phyloP scores from a whole-genome alignment of 139 green algal species.

The Spirogloea muscicola region DNA sequence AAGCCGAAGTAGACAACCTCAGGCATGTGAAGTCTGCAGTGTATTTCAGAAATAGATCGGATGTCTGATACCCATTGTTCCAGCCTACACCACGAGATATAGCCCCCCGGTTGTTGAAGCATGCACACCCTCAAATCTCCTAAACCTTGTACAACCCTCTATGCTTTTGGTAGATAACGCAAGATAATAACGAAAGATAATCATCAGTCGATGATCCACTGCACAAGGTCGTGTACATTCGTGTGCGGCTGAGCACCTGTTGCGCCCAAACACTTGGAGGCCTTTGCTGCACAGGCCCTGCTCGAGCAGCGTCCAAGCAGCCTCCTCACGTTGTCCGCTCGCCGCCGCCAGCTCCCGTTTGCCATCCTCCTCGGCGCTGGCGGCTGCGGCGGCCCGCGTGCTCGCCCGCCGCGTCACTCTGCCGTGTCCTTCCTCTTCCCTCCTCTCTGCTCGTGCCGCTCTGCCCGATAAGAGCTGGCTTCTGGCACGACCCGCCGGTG shows the following conservation, averaged over 20 bases:
- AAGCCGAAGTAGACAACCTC: no score
- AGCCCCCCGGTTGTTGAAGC: no score
- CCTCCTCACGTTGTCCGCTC: not conserved
- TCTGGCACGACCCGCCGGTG: not conserved
- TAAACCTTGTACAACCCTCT: not conserved
- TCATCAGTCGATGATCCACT: no score
- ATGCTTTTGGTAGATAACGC: no score
- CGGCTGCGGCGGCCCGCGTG: no score
- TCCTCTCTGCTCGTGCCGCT: not conserved
- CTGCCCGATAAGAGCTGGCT: not conserved
- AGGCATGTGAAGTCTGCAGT: no score
- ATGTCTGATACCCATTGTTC: not conserved
- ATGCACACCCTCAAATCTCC: not conserved
- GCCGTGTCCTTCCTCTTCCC: not conserved
- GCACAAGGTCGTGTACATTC: no score
- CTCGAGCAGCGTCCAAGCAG: constrained; percentile 11
- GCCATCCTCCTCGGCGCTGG: not conserved
- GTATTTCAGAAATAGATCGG: not conserved
- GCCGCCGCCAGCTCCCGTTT: not conserved
- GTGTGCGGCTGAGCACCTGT: no score
- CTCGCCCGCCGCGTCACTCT: no score
- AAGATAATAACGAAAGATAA: no score
- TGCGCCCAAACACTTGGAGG: constrained; percentile 13
- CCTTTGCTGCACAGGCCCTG: not conserved
- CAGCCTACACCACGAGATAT: not conserved